Percentiles rank a stretch among this genome's conserved stretches.
phyloP scores from a whole-genome alignment of 1,284 basidiomycete species.

The Volvariella volvacea region DNA sequence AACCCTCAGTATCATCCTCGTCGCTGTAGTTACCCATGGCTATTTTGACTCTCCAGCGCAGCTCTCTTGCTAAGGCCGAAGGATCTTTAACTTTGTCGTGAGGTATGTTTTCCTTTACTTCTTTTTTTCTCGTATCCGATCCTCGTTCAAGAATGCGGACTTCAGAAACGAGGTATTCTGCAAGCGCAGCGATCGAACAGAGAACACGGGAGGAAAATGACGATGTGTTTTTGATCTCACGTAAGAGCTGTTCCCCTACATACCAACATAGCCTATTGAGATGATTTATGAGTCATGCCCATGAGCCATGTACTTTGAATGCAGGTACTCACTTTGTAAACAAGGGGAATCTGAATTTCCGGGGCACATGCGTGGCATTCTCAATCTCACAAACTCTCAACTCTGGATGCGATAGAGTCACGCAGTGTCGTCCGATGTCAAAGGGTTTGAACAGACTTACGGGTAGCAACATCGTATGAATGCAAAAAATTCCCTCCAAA shows the following conservation, averaged over 20 bases:
- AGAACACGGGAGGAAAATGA: constrained; percentile 61
- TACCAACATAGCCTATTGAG: constrained; percentile 79
- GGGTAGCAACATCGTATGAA: constrained; percentile 71
- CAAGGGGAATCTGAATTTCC: constrained; percentile 89
- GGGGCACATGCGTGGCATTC: constrained; percentile 87
- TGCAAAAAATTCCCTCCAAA: constrained; percentile 98
- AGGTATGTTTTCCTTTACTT: constrained; percentile 77
- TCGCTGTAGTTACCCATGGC: constrained; percentile 65
- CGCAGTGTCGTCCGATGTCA: too few relatives aligned
- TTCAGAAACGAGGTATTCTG: constrained; percentile 78
- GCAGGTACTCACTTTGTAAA: constrained; percentile 62
- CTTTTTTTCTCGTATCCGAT: constrained; percentile 54
- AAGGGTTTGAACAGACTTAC: constrained; percentile 35
- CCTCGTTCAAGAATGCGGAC: constrained; percentile 62
- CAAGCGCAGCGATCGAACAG: constrained; percentile 63
- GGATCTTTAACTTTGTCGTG: constrained; percentile 76
- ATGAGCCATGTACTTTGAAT: neutral
- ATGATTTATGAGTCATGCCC: neutral
- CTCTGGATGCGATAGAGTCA: too few relatives aligned
- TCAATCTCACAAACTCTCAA: constrained; percentile 88
- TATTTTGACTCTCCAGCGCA: constrained; percentile 71
- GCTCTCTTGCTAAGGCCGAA: constrained; percentile 69
- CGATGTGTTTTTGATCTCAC: constrained; percentile 53
- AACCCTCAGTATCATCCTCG: constrained; percentile 40
- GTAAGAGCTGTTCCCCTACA: constrained; percentile 72